Evolutionary conservation across 176 grass and related monocot genomes (phyloP).

Genomic region (Alloteropsis semialata): DNA sequence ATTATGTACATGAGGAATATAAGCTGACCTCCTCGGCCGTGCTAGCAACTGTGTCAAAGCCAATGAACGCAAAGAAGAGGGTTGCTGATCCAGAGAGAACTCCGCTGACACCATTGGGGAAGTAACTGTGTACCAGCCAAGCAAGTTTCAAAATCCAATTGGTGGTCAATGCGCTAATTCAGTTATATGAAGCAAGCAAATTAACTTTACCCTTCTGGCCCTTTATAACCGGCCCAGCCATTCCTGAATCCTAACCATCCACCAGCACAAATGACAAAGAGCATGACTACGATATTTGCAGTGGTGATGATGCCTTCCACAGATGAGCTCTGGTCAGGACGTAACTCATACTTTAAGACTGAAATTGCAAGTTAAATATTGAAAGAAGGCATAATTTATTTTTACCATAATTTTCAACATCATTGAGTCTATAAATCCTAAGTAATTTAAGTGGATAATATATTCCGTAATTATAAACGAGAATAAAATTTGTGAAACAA

Average conservation of each 20-base stretch:
- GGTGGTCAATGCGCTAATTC: background rate
- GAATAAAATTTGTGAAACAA: background rate
- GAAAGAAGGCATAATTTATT: too few species aligned
- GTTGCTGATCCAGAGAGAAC: constrained; percentile 80
- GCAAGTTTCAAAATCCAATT: constrained; percentile 15
- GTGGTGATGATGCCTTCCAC: constrained; percentile 77
- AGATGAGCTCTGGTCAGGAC: constrained; percentile 61
- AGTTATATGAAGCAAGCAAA: constrained; percentile 6
- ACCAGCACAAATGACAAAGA: constrained; percentile 80
- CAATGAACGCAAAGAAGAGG: constrained; percentile 90
- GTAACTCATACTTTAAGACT: constrained; percentile 7
- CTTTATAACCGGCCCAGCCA: constrained; percentile 74
- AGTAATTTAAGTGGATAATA: background rate
- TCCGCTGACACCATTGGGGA: constrained; percentile 68
- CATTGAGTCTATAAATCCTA: background rate
- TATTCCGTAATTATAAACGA: background rate
- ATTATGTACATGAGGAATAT: background rate
- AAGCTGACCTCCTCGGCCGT: constrained; percentile 74
- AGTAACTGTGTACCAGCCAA: constrained; percentile 57
- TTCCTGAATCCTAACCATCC: constrained; percentile 85
- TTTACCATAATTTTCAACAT: too few species aligned
- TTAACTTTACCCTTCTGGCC: constrained; percentile 58
- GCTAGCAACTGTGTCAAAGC: constrained; percentile 80
- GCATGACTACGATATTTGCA: constrained; percentile 75
- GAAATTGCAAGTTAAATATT: too few species aligned